Base-by-base conservation (phyloP, 257 asterid genomes). In the Plantago ovata region DNA sequence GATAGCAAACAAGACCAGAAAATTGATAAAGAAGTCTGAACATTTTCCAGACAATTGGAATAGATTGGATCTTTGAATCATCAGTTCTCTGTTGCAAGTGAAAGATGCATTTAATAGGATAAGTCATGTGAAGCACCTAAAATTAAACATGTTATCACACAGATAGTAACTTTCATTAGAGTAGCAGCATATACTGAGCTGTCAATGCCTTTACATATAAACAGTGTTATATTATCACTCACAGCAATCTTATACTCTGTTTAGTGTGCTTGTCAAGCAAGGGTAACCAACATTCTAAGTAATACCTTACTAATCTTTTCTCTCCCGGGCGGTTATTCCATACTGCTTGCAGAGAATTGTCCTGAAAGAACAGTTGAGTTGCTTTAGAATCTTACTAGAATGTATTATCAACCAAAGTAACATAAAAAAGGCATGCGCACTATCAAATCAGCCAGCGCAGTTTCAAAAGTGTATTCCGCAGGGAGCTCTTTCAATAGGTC, bases 391-490 rank as follows among this genome's bases (percentile, higher is more conserved):
- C 22, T 50, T 63, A 53, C 38, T 49, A 36, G 6, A 28, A 47
- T 21, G 6, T 48, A 39, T 13, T 56, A 62, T 44, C 24, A 45
- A 64, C 60, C 16, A 47, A 14, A 33, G 33, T 49, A 43, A 11
- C 59, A 13, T 61, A 67, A 4, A 47, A 60, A 23, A 68, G 32
- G 28, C 53, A 42, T 43, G 56, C 84, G 79, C 70, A 87, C 95
- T 9, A 87, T 87, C 69, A 84, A 74, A 68, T 87, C 96, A 0
- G 89, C 92, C 24, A 87, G 87, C 20, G 96, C 94, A 45, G 96
- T 80, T 75, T 77, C 87, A 23, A 76, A 77, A 0, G 87, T 73
- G 56, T 82, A 83, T 9, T 82, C 95, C 45, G 71, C 77, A 0
- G 93, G 93, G 38, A 88, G 79, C 75, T 88, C 95, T 71, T 49